Conservation (phyloP, 129 eudicot genomes). For the Centella asiatica region DNA sequence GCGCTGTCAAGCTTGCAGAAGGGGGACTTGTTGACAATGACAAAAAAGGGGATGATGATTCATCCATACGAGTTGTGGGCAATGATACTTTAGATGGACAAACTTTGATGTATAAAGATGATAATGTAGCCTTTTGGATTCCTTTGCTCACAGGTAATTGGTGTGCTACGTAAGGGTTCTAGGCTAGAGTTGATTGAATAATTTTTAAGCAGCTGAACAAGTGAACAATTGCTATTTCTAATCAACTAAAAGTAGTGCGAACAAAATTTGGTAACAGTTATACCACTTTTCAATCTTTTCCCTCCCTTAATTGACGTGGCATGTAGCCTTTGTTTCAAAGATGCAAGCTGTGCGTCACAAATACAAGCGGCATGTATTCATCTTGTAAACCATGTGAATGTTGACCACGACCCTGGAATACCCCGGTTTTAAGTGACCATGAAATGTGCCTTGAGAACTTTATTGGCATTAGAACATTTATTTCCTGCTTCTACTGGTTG, state of each 20-base stretch:
- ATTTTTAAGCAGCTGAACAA: constrained; percentile 4
- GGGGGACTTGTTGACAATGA: constrained; percentile 74
- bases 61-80: constrained; percentile 21
- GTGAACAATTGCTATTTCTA: neutral
- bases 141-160: constrained; percentile 82
- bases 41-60: constrained; percentile 38
- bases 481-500: neutral
- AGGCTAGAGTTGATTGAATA: neutral
- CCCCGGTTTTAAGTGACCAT: no score
- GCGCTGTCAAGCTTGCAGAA: constrained; percentile 96
- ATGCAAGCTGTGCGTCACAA: neutral
- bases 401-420: neutral
- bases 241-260: neutral
- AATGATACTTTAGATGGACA: constrained; percentile 44
- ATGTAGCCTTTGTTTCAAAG: neutral
- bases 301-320: neutral
- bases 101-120: constrained; percentile 44
- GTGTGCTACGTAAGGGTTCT: neutral
- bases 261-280: neutral
- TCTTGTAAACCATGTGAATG: neutral
- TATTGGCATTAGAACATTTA: neutral
- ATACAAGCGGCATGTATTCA: neutral
- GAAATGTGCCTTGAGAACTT: no score
- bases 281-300: neutral
- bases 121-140: constrained; percentile 61